phyloP scores from a whole-genome alignment of 768 basidiomycete genomes.

The Cantharellus anzutake region DNA sequence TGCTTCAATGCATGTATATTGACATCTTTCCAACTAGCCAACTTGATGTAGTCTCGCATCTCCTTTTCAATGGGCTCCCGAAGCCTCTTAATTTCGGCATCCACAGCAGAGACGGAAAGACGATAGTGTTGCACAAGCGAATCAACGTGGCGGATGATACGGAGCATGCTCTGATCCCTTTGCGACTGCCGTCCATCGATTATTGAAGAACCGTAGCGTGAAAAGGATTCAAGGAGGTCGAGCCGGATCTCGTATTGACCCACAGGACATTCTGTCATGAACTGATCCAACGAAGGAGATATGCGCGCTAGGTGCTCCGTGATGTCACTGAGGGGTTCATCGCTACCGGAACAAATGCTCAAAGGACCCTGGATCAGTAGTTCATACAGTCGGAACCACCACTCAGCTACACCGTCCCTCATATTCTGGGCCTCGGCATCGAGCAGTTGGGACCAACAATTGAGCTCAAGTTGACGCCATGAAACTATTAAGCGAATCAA shows the following conservation, averaged over 20 bases:
- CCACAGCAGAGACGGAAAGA: constrained; percentile 35
- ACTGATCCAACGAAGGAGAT: constrained; percentile 64
- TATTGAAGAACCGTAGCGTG: constrained; percentile 26
- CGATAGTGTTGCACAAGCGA: constrained; percentile 42
- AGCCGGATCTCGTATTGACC: constrained; percentile 67
- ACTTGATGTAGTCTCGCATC: constrained; percentile 67
- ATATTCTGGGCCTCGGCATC: constrained; percentile 41
- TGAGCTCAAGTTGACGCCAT: constrained; percentile 80
- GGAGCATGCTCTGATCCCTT: constrained; percentile 22
- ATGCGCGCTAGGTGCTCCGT: constrained; percentile 41
- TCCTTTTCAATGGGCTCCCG: constrained; percentile 54
- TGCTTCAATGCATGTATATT: constrained; percentile 87
- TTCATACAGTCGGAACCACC: constrained; percentile 89
- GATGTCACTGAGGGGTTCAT: constrained; percentile 18
- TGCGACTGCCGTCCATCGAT: constrained; percentile 15
- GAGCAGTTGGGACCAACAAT: constrained; percentile 70
- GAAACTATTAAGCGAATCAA: constrained; percentile 59
- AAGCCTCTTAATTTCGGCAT: constrained; percentile 32
- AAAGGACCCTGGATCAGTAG: constrained; percentile 41
- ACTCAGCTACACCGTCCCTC: constrained; percentile 31
- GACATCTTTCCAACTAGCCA: constrained; percentile 96
- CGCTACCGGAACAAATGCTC: constrained; percentile 19
- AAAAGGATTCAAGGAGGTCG: constrained; percentile 48
- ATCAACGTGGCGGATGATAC: constrained; percentile 38
- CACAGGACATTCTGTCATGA: constrained; percentile 51